phyloP scores from a whole-genome alignment of 148 eudicot species.

The Chenopodium berlandieri region DNA sequence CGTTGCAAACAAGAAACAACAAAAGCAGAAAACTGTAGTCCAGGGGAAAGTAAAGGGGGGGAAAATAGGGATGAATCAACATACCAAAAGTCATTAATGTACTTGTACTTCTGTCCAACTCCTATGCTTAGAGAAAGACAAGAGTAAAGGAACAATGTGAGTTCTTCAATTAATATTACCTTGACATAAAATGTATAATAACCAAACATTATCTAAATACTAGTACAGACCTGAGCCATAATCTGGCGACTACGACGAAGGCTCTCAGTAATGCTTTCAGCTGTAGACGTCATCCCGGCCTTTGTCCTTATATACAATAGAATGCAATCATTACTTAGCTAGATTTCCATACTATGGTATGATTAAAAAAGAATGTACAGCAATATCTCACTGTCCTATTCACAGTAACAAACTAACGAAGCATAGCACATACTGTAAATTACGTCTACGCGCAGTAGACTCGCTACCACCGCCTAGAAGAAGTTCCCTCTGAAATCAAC shows the following conservation, averaged over 20 bases:
- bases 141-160: slow-evolving; percentile 8
- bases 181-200: not conserved
- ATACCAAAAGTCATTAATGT: slow-evolving; percentile 76
- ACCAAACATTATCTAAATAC: not conserved
- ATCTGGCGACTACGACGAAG: slow-evolving; percentile 89
- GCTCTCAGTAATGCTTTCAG: slow-evolving; percentile 95
- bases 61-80: slow-evolving; percentile 17
- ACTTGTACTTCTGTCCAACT: slow-evolving; percentile 85
- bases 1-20: not conserved
- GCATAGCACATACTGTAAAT: slow-evolving; percentile 66
- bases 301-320: slow-evolving; percentile 52
- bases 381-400: not conserved
- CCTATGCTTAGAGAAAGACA: slow-evolving; percentile 38
- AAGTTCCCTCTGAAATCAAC: slow-evolving; percentile 67
- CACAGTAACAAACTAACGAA: not conserved
- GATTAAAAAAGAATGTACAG: not conserved
- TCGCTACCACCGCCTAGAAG: slow-evolving; percentile 94
- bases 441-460: slow-evolving; percentile 83
- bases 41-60: not conserved
- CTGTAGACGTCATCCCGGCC: slow-evolving; percentile 95
- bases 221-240: slow-evolving; percentile 81
- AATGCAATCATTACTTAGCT: not conserved
- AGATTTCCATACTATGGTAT: not conserved
- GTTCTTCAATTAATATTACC: not conserved
- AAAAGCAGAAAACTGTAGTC: not conserved